phyloP scores from a whole-genome alignment of 768 basidiomycete genomes.

The Rhodocollybia butyracea region DNA sequence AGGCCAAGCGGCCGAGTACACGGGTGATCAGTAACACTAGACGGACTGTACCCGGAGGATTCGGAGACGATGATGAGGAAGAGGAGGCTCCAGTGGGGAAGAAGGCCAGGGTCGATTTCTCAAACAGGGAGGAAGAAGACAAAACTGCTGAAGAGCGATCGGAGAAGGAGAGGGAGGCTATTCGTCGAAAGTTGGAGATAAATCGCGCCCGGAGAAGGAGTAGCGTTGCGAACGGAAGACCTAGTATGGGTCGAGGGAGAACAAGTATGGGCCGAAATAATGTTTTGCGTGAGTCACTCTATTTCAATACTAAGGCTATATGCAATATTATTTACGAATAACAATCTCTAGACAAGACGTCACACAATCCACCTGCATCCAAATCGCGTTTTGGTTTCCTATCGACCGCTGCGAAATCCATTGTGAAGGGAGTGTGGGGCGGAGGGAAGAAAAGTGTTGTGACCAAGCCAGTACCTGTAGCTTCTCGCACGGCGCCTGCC shows the following conservation, averaged over 20 bases:
- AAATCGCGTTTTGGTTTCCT: slow-evolving; percentile 70
- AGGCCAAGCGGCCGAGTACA: slow-evolving; percentile 25
- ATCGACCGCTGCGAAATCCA: slow-evolving; percentile 60
- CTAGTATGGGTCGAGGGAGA: slow-evolving; percentile 26
- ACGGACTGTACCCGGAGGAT: slow-evolving; percentile 52
- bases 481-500: slow-evolving; percentile 12
- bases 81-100: slow-evolving; percentile 20
- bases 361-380: slow-evolving; percentile 30
- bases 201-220: slow-evolving; percentile 70
- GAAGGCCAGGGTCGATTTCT: slow-evolving; percentile 6
- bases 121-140: slow-evolving; percentile 29
- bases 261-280: slow-evolving; percentile 36
- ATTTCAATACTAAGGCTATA: neutral
- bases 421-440: slow-evolving; percentile 75
- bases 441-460: slow-evolving; percentile 39
- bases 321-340: slow-evolving; percentile 1
- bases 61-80: slow-evolving; percentile 49
- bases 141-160: slow-evolving; percentile 30
- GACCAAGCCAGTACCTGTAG: slow-evolving; percentile 22
- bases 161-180: slow-evolving; percentile 53
- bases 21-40: slow-evolving; percentile 47
- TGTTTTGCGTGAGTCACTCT: slow-evolving; percentile 34
- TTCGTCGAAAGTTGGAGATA: slow-evolving; percentile 61
- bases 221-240: slow-evolving; percentile 46
- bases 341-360: slow-evolving; percentile 31